Evolutionary conservation across 2,329 filamentous ascomycete genomes (phyloP), one percentile per base, ranked within the genome.

Genomic region (Trichoderma hamatum): DNA sequence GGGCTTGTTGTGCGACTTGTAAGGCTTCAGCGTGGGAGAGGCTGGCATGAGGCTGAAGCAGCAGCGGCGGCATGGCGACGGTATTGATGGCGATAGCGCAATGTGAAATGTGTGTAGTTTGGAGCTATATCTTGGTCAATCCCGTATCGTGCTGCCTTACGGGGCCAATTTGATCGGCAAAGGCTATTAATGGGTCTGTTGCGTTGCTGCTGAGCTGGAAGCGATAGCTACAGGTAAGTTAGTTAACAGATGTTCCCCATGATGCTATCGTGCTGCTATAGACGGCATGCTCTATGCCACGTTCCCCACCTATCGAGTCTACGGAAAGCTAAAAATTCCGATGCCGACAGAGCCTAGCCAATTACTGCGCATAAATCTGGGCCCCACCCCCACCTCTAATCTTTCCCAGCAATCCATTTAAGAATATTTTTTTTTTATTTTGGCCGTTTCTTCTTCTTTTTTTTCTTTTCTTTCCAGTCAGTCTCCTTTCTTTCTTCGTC

Each of bases 1-100:
- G 88, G 70, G 88, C 88, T 80, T 87, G 84, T 74, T 89, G 86
- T n/a, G 88, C 86, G 67, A 89, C 80, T 73, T 84, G 79, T 70
- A 89, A 80, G 64, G 85, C 87, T 72, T 85, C 84, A 34, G 82
- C 80, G 13, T 86, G 85, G 34, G 88, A 82, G 39, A 90, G 82
- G 73, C 86, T 83, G 74, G 83, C 83, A 46, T 88, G 85, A 7
- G 87, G 86, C 69, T 85, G 84, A 68, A 88, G 80, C 21, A 90
- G 81, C 49, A 86, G 84, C 6, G 83, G 82, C 14, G 81, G 75
- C 85, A 88, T 88, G 19, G 6, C 59, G 46, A 49, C 30, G 52
- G 75, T 65, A 63, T 51, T 49, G 26, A 51, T 19, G 26, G 34
- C 9, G 28, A 49, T 5, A 36, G 14, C 46, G 21, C 39, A 59